These are phyloP conservation scores for Exsudoporus frostii DNA, from an alignment of 768 basidiomycete species.

Conservation along the genomic window DNA sequence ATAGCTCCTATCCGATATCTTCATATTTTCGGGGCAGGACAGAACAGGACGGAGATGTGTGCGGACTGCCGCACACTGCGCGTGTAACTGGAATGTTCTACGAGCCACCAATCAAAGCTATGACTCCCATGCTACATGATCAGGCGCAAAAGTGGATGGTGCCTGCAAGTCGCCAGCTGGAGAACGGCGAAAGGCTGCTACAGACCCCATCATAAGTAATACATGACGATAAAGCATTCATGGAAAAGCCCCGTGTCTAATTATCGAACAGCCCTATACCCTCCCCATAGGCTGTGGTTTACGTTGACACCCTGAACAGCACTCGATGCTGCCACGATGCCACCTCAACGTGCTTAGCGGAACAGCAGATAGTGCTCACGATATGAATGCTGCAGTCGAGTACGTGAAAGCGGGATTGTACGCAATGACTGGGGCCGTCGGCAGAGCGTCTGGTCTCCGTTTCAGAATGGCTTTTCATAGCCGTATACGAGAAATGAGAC, in stretches of 20 bases:
- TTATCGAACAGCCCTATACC: constrained; percentile 22
- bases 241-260: constrained; percentile 11
- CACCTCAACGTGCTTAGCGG: constrained; percentile 20
- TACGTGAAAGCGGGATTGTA: constrained; percentile 28
- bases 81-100: constrained; percentile 21
- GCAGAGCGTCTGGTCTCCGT: constrained; percentile 23
- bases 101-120: constrained; percentile 13
- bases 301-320: constrained; percentile 29
- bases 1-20: constrained; percentile 21
- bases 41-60: constrained; percentile 4
- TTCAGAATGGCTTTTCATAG: constrained; percentile 14
- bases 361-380: constrained; percentile 11
- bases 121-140: constrained; percentile 26
- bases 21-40: background rate
- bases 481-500: constrained; percentile 5
- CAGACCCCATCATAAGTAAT: constrained; percentile 10
- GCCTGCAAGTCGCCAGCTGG: constrained; percentile 13
- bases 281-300: constrained; percentile 27
- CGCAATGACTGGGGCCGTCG: constrained; percentile 18
- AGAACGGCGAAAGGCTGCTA: constrained; percentile 11
- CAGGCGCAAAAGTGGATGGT: constrained; percentile 7
- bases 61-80: constrained; percentile 7
- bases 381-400: constrained; percentile 21
- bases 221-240: constrained; percentile 15
- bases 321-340: constrained; percentile 20